phyloP scores from a whole-genome alignment of 1,139 yeast species.

The Yamadazyma diospyri region DNA sequence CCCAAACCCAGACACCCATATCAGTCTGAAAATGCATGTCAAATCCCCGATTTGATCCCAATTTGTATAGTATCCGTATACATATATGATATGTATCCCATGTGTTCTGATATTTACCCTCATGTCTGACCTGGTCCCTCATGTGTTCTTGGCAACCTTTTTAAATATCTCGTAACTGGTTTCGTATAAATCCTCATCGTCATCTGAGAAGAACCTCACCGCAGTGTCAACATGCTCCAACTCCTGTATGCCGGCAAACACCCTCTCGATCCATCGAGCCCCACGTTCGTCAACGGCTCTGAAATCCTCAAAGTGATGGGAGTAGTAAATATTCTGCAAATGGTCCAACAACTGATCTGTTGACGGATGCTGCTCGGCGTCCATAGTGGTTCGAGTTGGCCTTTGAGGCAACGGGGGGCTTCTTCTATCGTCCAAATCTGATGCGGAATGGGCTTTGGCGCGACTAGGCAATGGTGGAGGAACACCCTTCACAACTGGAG shows the following conservation, averaged over 20 bases:
- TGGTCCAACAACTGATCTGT: slow-evolving; percentile 17
- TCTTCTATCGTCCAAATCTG: slow-evolving; percentile 6
- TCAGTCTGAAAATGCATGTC: no score
- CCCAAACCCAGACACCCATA: no score
- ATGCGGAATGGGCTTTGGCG: slow-evolving; percentile 9
- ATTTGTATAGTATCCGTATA: no score
- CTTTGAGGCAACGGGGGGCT: slow-evolving; percentile 17
- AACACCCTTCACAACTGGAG: slow-evolving; percentile 11
- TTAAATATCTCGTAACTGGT: slow-evolving; percentile 12
- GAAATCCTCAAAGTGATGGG: slow-evolving; percentile 29
- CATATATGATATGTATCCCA: no score
- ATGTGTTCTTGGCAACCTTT: slow-evolving; percentile 8
- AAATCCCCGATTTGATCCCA: no score
- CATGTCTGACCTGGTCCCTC: not conserved
- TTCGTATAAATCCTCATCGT: slow-evolving; percentile 31
- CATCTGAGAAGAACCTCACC: slow-evolving; percentile 36
- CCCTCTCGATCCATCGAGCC: slow-evolving; percentile 47
- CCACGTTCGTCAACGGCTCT: slow-evolving; percentile 46
- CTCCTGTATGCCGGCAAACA: slow-evolving; percentile 30
- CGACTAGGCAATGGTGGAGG: slow-evolving; percentile 17
- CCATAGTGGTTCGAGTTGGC: slow-evolving; percentile 16
- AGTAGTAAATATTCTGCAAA: slow-evolving; percentile 22
- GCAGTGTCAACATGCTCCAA: slow-evolving; percentile 39
- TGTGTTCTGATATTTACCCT: slow-evolving; percentile 2
- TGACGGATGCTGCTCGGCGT: slow-evolving; percentile 11